Base-by-base conservation (phyloP, 805 yeast species). In the Wickerhamomyces queroliae region DNA sequence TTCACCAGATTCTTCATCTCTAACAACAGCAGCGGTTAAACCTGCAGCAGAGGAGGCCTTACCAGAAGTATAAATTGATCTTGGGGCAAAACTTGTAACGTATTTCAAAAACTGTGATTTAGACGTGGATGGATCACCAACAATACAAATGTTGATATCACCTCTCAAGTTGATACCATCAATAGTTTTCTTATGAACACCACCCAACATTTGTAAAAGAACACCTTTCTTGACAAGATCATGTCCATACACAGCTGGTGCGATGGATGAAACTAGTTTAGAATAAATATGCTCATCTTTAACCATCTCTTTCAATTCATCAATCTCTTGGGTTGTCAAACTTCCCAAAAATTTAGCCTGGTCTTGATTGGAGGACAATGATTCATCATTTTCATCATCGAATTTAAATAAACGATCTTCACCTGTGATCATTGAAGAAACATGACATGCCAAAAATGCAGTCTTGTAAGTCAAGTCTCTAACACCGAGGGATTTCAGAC, bases 1-100 rank as follows among this genome's bases (percentile, higher is more conserved):
- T 58, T 91, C 99, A 28, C 96, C 95, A 53, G 93, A 85, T 58
- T 93, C 98, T 64, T 93, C 98, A 59, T 91, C 99, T 59, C 84
- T 86, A 11, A 93, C 95, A 19, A 91, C 99, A 0, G 98, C 95
- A 1, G 99, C 99, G 2, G 99, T 91, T 54, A 91, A 72, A 71
- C 99, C 99, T 8, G 99, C 99, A 5, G 99, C 99, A 3, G 98
- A 81, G 0, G 97, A 90, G 0, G 99, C 98, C 60, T 91, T 91
- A 63, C 99, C 99, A 0, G 98, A 90, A 1, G 99, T 93, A 56
- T 93, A 91, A 25, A 91, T 90, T 2, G 98, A 86, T 54, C 99
- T 76, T 23, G 98, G 98, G 16, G 95, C 77, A 60, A 91, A 88
- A 1, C 85, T 78, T 51, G 89, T 83, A 12, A 93, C 95, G 61